Evolutionary conservation across 257 asterid species (phyloP).

Genomic region (Penstemon newberryi): DNA sequence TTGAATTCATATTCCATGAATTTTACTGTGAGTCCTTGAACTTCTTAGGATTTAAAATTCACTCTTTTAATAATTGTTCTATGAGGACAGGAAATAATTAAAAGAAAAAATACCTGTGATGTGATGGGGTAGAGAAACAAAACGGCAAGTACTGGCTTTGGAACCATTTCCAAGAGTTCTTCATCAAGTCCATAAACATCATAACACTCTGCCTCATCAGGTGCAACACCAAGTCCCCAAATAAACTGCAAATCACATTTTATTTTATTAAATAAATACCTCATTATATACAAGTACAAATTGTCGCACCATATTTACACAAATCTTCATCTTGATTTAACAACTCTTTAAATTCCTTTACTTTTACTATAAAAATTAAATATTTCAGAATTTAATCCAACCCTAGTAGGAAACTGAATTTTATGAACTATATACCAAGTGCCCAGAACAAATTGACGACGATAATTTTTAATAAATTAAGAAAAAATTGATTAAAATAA

Average conservation of each 20-base stretch:
- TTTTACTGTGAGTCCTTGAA: background rate
- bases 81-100: too few relatives aligned
- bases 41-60: background rate
- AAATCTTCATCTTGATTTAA: slow-evolving; percentile 4
- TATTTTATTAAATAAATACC: background rate
- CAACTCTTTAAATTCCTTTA: background rate
- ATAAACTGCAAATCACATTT: slow-evolving; percentile 59
- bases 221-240: slow-evolving; percentile 88
- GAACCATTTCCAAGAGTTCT: slow-evolving; percentile 92
- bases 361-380: background rate
- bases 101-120: slow-evolving; percentile 42
- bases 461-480: background rate
- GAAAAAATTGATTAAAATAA: background rate
- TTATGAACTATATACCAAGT: background rate
- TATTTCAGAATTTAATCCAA: background rate
- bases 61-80: too few relatives aligned
- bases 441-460: background rate
- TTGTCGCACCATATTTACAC: background rate
- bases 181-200: slow-evolving; percentile 96
- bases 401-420: background rate
- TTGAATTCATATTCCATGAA: background rate
- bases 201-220: slow-evolving; percentile 76
- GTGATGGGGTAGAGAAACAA: slow-evolving; percentile 86
- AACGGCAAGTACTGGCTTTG: slow-evolving; percentile 89
- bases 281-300: slow-evolving; percentile 7